Evolutionary conservation across 1,284 basidiomycete species (phyloP).

Genomic region (Melanopsichium pennsylvanicum): DNA sequence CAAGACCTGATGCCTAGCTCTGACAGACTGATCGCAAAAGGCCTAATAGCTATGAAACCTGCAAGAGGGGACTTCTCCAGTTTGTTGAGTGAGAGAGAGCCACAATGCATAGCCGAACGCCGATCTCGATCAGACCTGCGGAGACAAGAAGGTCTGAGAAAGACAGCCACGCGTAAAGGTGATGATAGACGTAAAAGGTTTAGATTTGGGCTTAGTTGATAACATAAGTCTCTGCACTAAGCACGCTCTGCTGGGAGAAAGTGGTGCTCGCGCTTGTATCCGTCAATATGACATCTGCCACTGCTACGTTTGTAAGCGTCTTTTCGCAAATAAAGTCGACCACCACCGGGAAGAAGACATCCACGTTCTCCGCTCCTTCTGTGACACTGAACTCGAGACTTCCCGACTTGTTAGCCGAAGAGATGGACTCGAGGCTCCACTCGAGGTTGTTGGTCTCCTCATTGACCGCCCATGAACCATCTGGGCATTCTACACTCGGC

Average conservation of each 20-base stretch:
- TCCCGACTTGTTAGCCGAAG: constrained; percentile 67
- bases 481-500: constrained; percentile 76
- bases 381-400: constrained; percentile 85
- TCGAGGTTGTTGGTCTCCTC: constrained; percentile 79
- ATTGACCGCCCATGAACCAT: constrained; percentile 82
- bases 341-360: constrained; percentile 89
- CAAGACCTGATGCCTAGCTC: too few relatives aligned
- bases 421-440: constrained; percentile 79
- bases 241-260: constrained; percentile 79
- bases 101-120: too few relatives aligned
- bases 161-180: too few relatives aligned
- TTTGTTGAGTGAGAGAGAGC: too few relatives aligned
- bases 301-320: constrained; percentile 69
- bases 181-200: too few relatives aligned
- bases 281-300: constrained; percentile 71
- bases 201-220: constrained; percentile 34
- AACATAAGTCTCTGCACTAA: constrained; percentile 61
- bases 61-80: too few relatives aligned
- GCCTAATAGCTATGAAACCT: too few relatives aligned
- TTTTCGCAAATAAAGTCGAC: constrained; percentile 82
- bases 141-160: too few relatives aligned
- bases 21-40: too few relatives aligned
- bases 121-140: too few relatives aligned
- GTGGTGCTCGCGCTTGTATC: constrained; percentile 73
- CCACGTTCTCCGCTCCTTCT: constrained; percentile 76